phyloP scores from a whole-genome alignment of 768 basidiomycete species.

The Cystofilobasidium macerans region DNA sequence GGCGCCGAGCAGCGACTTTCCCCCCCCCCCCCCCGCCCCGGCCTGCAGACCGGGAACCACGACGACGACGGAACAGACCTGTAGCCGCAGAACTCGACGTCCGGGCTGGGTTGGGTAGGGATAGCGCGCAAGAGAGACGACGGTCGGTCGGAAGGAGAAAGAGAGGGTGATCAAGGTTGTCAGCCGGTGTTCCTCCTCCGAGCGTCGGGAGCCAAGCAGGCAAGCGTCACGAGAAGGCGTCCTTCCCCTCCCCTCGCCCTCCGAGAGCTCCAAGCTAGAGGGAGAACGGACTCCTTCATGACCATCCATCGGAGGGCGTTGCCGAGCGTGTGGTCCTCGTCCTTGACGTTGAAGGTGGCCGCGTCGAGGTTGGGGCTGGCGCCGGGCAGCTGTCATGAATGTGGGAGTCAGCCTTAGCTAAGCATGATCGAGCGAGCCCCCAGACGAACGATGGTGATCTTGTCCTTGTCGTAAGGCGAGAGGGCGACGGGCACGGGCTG shows the following conservation, averaged over 20 bases:
- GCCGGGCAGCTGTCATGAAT: slow-evolving; percentile 55
- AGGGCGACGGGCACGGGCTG: not conserved
- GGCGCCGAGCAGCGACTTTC: not conserved
- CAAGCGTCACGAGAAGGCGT: too few species aligned
- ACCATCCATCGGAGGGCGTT: slow-evolving; percentile 94
- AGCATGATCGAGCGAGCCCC: too few species aligned
- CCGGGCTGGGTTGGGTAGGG: slow-evolving; percentile 52
- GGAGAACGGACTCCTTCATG: slow-evolving; percentile 83
- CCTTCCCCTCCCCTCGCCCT: too few species aligned
- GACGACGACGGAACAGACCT: slow-evolving; percentile 46
- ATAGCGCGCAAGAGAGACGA: not conserved
- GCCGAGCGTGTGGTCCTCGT: slow-evolving; percentile 93
- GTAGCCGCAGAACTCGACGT: slow-evolving; percentile 97
- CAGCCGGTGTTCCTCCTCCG: too few species aligned
- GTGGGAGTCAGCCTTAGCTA: not conserved
- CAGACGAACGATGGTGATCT: slow-evolving; percentile 14
- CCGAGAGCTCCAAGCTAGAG: too few species aligned
- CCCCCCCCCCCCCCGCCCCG: too few species aligned
- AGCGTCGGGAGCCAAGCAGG: slow-evolving; percentile 8
- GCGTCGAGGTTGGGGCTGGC: slow-evolving; percentile 69
- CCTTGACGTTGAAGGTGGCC: slow-evolving; percentile 80
- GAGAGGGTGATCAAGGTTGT: too few species aligned
- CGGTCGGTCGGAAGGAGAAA: not conserved
- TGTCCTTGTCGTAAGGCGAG: slow-evolving; percentile 17
- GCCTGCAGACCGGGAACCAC: too few species aligned